These are phyloP conservation scores for Boehmeria nivea DNA, from an alignment of 306 rosid genomes.

Conservation along the genomic window DNA sequence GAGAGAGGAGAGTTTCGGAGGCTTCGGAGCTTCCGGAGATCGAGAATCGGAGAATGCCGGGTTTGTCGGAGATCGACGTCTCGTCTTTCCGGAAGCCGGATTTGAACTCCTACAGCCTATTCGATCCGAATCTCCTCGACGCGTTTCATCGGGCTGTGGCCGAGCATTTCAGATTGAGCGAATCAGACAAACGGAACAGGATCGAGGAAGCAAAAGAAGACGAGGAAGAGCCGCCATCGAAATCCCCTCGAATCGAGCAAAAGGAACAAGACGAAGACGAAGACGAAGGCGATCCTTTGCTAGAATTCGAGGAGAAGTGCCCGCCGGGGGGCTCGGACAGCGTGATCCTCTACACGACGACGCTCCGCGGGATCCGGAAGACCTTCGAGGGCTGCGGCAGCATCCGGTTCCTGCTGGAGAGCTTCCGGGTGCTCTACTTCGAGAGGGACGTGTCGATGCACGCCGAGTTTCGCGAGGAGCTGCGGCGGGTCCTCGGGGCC, in stretches of 20 bases:
- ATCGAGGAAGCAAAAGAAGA: not conserved
- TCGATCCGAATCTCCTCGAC: slow-evolving; percentile 67
- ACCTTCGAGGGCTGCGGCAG: slow-evolving; percentile 80
- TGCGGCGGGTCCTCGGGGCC: slow-evolving; percentile 46
- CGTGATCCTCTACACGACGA: slow-evolving; percentile 76
- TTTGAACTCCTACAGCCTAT: slow-evolving; percentile 66
- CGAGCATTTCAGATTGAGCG: slow-evolving; percentile 39
- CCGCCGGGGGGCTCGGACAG: slow-evolving; percentile 63
- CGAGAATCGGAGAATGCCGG: slow-evolving; percentile 15
- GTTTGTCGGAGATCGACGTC: slow-evolving; percentile 37
- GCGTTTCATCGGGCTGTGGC: slow-evolving; percentile 55
- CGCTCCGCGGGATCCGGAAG: slow-evolving; percentile 66
- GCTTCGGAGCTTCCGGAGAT: slow-evolving; percentile 9
- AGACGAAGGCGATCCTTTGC: slow-evolving; percentile 27
- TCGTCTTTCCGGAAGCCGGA: slow-evolving; percentile 63
- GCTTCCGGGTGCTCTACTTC: slow-evolving; percentile 51
- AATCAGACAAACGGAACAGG: slow-evolving; percentile 37
- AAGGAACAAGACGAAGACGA: too few relatives aligned
- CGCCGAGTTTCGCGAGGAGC: slow-evolving; percentile 60
- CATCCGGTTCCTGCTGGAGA: slow-evolving; percentile 64
- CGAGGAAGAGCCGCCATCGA: slow-evolving; percentile 13
- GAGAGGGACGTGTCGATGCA: slow-evolving; percentile 89
- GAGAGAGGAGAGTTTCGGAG: slow-evolving; percentile 25
- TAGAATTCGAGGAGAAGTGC: slow-evolving; percentile 49
- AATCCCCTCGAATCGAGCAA: slow-evolving; percentile 14